A percentile compares a stretch with the other conserved stretches of the same genome.
Evolutionary conservation across 2,329 filamentous ascomycete genomes (phyloP).

Genomic region (Penicillium sp.): DNA sequence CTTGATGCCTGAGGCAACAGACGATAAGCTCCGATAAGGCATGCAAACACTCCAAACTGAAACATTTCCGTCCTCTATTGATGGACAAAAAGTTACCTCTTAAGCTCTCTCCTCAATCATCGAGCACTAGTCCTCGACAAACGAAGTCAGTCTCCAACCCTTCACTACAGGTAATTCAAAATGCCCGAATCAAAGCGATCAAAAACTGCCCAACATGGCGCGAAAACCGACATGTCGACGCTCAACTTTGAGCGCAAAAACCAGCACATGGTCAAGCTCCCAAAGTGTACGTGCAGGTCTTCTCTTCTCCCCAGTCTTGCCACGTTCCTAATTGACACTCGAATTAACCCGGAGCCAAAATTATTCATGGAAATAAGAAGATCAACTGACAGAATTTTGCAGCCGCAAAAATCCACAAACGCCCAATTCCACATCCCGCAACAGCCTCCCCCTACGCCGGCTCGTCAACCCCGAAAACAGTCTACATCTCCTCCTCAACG

Average conservation of each 20-base stretch:
- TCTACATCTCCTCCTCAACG: conserved; percentile 61
- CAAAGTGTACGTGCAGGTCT: conserved; percentile 36
- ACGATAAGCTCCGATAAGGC: conserved; percentile 8
- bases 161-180: neutral
- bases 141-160: neutral
- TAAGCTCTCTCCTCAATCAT: neutral
- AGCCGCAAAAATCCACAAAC: conserved; percentile 58
- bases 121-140: neutral
- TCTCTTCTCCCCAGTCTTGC: neutral
- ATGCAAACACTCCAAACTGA: conserved; percentile 14
- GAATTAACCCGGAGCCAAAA: neutral
- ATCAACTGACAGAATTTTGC: neutral
- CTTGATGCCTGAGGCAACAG: neutral
- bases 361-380: neutral
- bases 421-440: conserved; percentile 63
- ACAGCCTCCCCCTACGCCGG: conserved; percentile 60
- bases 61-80: conserved; percentile 3
- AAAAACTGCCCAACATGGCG: neutral
- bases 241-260: conserved; percentile 48
- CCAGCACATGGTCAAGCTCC: conserved; percentile 40
- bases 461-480: conserved; percentile 54
- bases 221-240: neutral
- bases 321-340: no score
- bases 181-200: neutral
- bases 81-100: neutral